Percentiles rank a stretch among this genome's conserved stretches.
These are phyloP conservation scores for Intubia oerlemansii DNA, from an alignment of 2,329 filamentous ascomycete genomes.

Conservation along the genomic window DNA sequence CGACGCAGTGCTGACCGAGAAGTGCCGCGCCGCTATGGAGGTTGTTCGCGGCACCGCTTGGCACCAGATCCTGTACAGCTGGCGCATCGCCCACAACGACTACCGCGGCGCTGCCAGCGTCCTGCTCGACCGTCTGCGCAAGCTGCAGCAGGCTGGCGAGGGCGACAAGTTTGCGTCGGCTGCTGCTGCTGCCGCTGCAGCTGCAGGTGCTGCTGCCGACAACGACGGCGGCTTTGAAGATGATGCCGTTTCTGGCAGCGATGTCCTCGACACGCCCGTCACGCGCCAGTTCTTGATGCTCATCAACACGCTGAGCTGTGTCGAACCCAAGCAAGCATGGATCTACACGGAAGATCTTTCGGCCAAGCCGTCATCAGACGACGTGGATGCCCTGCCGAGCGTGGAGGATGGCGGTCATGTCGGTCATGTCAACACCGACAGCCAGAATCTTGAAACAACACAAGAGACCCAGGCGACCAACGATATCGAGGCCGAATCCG, in stretches of 20 bases:
- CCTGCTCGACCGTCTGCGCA: slow-evolving; percentile 40
- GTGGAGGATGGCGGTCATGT: no score
- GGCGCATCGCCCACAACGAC: slow-evolving; percentile 65
- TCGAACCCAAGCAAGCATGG: slow-evolving; percentile 66
- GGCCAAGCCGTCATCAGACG: slow-evolving; percentile 2
- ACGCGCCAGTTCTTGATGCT: slow-evolving; percentile 69
- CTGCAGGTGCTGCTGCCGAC: neutral
- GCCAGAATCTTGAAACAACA: neutral
- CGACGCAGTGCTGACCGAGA: slow-evolving; percentile 53
- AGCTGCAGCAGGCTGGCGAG: slow-evolving; percentile 35
- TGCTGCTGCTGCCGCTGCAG: no score
- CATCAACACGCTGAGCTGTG: slow-evolving; percentile 81
- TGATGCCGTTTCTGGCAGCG: slow-evolving; percentile 11
- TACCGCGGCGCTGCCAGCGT: slow-evolving; percentile 58
- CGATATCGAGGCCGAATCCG: neutral
- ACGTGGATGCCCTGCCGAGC: neutral
- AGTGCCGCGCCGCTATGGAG: slow-evolving; percentile 31
- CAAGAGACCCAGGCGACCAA: neutral
- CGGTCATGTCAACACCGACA: neutral
- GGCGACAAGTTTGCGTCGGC: slow-evolving; percentile 26
- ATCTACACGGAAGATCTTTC: slow-evolving; percentile 34
- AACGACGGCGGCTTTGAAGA: neutral
- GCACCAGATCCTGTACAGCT: slow-evolving; percentile 78
- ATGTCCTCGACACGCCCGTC: slow-evolving; percentile 39
- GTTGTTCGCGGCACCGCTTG: slow-evolving; percentile 47